Evolutionary conservation across 139 green algal genomes (phyloP).

Genomic region (Bryopsis sp.): DNA sequence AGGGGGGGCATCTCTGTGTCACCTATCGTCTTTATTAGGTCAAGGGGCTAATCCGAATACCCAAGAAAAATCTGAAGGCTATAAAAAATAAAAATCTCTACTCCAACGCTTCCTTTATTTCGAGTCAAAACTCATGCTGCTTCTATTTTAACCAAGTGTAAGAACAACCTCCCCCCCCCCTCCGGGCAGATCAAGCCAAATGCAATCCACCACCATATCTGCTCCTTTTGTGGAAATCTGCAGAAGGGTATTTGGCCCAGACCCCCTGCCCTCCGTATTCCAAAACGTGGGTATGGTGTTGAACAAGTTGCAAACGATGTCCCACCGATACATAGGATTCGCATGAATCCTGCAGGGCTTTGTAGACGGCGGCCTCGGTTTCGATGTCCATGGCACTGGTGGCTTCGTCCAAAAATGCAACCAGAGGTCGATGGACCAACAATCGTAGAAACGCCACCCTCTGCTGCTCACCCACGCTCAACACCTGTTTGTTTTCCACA

Average conservation of each 20-base stretch:
- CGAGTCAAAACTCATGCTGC: too few relatives aligned
- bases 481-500: slow-evolving; percentile 19
- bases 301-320: slow-evolving; percentile 55
- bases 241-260: background rate
- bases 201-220: background rate
- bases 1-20: too few relatives aligned
- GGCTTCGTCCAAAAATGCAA: slow-evolving; percentile 67
- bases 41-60: too few relatives aligned
- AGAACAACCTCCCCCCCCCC: too few relatives aligned
- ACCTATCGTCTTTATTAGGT: too few relatives aligned
- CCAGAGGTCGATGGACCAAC: slow-evolving; percentile 46
- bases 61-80: too few relatives aligned
- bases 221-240: background rate
- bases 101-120: too few relatives aligned
- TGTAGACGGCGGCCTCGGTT: slow-evolving; percentile 52
- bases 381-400: slow-evolving; percentile 55
- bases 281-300: slow-evolving; percentile 68
- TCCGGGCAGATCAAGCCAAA: too few relatives aligned
- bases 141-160: too few relatives aligned
- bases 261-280: slow-evolving; percentile 22
- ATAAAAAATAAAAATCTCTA: too few relatives aligned
- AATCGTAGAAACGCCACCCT: slow-evolving; percentile 70
- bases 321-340: slow-evolving; percentile 59
- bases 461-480: slow-evolving; percentile 81
- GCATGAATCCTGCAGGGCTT: slow-evolving; percentile 28